Evolutionary conservation across 2,329 filamentous ascomycete genomes (phyloP).

Genomic region (Chaetomium globosum): DNA sequence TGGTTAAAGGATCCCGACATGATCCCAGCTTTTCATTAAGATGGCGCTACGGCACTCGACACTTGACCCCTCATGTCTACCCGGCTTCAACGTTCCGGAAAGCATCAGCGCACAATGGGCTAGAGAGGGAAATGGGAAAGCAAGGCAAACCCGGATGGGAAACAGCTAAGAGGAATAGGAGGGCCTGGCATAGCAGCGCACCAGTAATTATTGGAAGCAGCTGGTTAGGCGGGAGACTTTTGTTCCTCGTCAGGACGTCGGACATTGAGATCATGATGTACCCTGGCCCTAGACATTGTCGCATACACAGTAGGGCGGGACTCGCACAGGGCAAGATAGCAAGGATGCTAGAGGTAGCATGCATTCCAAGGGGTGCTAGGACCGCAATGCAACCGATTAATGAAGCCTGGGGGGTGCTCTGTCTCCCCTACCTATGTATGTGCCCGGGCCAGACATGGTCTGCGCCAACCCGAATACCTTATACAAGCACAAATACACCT

Average conservation of each 20-base stretch:
- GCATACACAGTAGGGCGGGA: constrained; percentile 5
- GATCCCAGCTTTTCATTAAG: background rate
- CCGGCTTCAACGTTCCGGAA: constrained; percentile 7
- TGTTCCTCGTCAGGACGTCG: constrained; percentile 12
- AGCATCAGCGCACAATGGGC: constrained; percentile 14
- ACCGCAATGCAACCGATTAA: constrained; percentile 3
- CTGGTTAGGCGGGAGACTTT: constrained; percentile 10
- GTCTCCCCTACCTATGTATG: background rate
- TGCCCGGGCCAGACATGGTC: background rate
- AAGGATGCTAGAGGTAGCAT: constrained; percentile 28
- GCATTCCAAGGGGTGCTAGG: constrained; percentile 15
- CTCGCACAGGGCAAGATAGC: constrained; percentile 16
- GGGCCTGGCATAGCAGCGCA: constrained; percentile 6
- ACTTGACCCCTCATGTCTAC: background rate
- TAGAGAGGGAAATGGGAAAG: constrained; percentile 7
- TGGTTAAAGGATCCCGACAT: background rate
- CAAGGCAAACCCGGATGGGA: background rate
- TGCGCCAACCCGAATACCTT: background rate
- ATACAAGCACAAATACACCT: background rate
- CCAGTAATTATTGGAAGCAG: constrained; percentile 15
- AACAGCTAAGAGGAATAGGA: constrained; percentile 8
- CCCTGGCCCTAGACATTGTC: constrained; percentile 20
- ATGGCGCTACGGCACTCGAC: background rate
- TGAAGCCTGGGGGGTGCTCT: constrained; percentile 1
- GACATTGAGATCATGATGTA: constrained; percentile 15